Conservation (phyloP, 371 early-diverging fungal genomes). For the Fennellomyces sp. region DNA sequence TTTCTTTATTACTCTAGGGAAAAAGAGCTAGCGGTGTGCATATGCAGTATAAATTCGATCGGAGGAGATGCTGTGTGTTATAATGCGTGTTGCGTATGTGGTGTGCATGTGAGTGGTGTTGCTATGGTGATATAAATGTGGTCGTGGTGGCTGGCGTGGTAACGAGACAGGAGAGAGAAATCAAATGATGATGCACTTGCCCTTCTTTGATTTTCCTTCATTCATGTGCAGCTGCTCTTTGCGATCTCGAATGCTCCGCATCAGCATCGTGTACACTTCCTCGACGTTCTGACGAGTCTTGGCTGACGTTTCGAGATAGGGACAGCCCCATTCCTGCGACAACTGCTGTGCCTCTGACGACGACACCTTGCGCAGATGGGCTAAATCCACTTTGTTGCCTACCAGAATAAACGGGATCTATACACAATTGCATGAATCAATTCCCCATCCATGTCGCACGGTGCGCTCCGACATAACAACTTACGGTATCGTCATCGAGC, state of each 20-base stretch:
- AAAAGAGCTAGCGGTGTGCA: background rate
- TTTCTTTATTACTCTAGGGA: too few relatives aligned
- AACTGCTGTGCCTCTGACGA: conserved; percentile 63
- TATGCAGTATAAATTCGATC: conserved; percentile 1
- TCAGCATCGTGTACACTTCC: conserved; percentile 71
- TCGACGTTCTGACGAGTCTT: conserved; percentile 85
- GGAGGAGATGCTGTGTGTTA: background rate
- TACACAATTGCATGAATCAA: background rate
- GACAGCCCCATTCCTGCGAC: conserved; percentile 79
- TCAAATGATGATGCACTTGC: conserved; percentile 25
- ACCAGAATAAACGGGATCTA: conserved; percentile 81
- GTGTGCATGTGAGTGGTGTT: background rate
- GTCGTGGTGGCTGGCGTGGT: background rate
- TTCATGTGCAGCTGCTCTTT: conserved; percentile 25
- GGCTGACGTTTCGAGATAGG: conserved; percentile 83
- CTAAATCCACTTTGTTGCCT: conserved; percentile 87
- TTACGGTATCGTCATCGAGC: conserved; percentile 75
- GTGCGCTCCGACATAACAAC: too few relatives aligned
- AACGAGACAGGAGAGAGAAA: background rate
- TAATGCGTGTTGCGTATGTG: background rate
- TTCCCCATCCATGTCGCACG: conserved; percentile 2
- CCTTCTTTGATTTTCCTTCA: conserved; percentile 27
- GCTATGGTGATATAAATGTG: background rate
- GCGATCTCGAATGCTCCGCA: conserved; percentile 48
- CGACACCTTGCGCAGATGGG: conserved; percentile 67